Evolutionary conservation across 371 early-diverging fungal genomes (phyloP), one percentile per base, ranked within the genome.

Genomic region (Dipsacomyces acuminosporus): DNA sequence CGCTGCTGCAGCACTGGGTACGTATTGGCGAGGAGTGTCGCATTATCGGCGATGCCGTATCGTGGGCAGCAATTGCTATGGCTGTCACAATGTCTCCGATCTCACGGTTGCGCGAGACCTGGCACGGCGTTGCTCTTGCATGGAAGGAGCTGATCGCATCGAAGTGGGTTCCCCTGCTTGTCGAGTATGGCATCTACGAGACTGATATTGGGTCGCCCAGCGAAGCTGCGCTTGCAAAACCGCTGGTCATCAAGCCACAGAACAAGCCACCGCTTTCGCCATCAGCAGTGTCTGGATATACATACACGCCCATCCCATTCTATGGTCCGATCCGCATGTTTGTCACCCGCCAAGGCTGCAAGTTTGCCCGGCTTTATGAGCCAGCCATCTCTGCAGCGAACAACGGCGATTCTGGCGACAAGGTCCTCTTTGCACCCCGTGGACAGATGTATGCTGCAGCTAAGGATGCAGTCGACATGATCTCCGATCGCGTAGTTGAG

Each of bases 1-100:
- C 73, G 26, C 57, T 89, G 19, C 55, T 90, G 25, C 79, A 76
- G 44, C 89, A 88, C 51, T 90, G 90, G 90, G 85, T 88, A 40
- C 74, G 70, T 15, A 79, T 86, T 2, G 90, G 87, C 14, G 66
- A 76, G 8, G 59, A 71, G 23, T 64, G 84, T 38, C 60, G 81
- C 0, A 40, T 55, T 1, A 54, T 86, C 17, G 84, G 87, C 20
- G 90, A 90, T 48, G 81, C 85, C 64, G 77, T 81, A 0, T 79
- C 84, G 17, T 90, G 87, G 82, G 75, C 83, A 26, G 85, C 88
- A 0, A 79, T 90, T 24, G 87, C 89, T 5, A 78, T 79, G 48
- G 88, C 82, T 1, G 61, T 90, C 1, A 88, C 88, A 26, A 83
- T 85, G 6, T 81, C 88, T 9, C 85, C 82, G 8, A 77, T 90